These are phyloP conservation scores for Cyclostephanos tholiformis DNA, from an alignment of 108 stramenopile genomes.

Conservation along the genomic window DNA sequence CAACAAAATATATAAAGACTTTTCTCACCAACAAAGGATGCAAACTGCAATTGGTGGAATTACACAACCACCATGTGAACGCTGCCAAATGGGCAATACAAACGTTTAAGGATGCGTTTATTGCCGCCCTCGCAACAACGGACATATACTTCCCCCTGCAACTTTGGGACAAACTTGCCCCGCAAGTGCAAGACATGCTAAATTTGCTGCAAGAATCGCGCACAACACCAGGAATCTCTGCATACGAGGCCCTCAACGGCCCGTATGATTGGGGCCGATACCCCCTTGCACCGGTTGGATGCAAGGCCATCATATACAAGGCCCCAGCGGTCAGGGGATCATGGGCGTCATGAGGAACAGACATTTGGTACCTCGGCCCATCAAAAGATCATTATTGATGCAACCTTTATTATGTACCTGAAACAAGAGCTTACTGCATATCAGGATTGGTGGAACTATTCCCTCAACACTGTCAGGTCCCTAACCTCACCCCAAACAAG, in stretches of 20 bases:
- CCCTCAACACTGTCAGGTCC: conserved; percentile 34
- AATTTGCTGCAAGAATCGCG: too few relatives aligned
- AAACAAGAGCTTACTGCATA: conserved; percentile 34
- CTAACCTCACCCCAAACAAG: background rate
- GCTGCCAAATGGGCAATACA: too few relatives aligned
- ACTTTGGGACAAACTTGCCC: too few relatives aligned
- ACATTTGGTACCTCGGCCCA: conserved; percentile 58
- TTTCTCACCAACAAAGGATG: conserved; percentile 4
- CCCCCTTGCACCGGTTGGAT: too few relatives aligned
- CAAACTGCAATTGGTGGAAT: conserved; percentile 10
- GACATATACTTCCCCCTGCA: too few relatives aligned
- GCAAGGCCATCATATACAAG: conserved; percentile 29
- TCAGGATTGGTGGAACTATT: conserved; percentile 37
- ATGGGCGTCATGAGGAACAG: conserved; percentile 39
- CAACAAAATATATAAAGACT: conserved; percentile 1
- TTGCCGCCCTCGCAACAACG: too few relatives aligned
- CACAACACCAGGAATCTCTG: too few relatives aligned
- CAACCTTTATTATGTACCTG: conserved; percentile 24
- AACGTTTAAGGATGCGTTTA: too few relatives aligned
- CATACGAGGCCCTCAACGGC: too few relatives aligned
- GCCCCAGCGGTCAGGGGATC: conserved; percentile 13
- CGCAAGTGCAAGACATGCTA: too few relatives aligned
- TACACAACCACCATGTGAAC: too few relatives aligned
- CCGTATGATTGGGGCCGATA: too few relatives aligned
- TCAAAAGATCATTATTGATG: conserved; percentile 56